Percentiles rank a stretch among this genome's conserved stretches.
phyloP scores from a whole-genome alignment of 352 stramenopile species.

The Phytophthora tentaculata region DNA sequence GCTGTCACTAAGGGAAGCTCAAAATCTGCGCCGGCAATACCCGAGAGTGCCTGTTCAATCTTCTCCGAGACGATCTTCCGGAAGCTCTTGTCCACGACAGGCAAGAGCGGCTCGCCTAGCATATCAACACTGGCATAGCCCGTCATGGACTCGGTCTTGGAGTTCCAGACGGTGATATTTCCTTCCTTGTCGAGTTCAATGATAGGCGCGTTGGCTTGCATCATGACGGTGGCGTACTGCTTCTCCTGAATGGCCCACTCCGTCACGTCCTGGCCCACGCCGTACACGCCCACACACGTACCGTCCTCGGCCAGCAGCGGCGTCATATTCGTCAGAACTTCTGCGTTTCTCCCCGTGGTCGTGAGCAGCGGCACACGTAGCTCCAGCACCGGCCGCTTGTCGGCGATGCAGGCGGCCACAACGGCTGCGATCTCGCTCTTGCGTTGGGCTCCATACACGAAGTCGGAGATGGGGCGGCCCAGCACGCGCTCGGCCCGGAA shows the following conservation, averaged over 20 bases:
- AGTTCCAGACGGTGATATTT: constrained; percentile 76
- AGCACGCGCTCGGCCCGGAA: constrained; percentile 50
- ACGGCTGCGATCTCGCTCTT: constrained; percentile 39
- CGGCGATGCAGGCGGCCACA: constrained; percentile 32
- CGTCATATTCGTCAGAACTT: constrained; percentile 65
- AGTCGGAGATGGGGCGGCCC: constrained; percentile 50
- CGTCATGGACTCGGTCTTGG: constrained; percentile 61
- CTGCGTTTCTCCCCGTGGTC: constrained; percentile 44
- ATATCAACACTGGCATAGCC: constrained; percentile 57
- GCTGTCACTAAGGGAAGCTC: constrained; percentile 59
- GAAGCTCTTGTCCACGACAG: constrained; percentile 57
- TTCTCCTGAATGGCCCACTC: constrained; percentile 59
- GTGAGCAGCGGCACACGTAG: constrained; percentile 58
- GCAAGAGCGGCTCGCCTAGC: constrained; percentile 54
- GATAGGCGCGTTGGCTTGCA: constrained; percentile 79
- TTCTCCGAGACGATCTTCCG: constrained; percentile 53
- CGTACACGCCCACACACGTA: constrained; percentile 55
- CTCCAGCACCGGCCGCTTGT: constrained; percentile 54
- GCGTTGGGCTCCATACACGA: constrained; percentile 56
- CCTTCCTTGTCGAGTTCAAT: constrained; percentile 80
- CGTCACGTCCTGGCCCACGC: constrained; percentile 66
- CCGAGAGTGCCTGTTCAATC: constrained; percentile 56
- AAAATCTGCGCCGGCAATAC: constrained; percentile 60
- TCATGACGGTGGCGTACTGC: constrained; percentile 78
- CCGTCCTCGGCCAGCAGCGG: constrained; percentile 52